phyloP scores from a whole-genome alignment of 75 land plant species.

The Cunninghamia lanceolata region DNA sequence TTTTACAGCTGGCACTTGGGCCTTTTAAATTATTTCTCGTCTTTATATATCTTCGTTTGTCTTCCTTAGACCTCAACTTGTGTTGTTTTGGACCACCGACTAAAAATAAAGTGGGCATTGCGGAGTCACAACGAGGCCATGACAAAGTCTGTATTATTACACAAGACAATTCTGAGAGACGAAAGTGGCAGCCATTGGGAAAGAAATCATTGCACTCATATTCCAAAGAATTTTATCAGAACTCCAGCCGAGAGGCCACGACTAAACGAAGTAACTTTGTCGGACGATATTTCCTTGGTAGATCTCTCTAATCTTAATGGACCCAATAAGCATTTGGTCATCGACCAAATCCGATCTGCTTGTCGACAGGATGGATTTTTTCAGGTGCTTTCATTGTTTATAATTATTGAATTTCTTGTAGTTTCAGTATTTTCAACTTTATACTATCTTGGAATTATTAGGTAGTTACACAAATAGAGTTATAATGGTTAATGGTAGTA shows the following conservation, averaged over 20 bases:
- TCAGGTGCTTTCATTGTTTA: conserved; percentile 44
- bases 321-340: conserved; percentile 16
- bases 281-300: conserved; percentile 34
- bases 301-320: conserved; percentile 43
- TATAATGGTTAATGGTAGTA: too few relatives aligned
- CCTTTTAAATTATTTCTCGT: too few relatives aligned
- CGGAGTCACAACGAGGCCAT: too few relatives aligned
- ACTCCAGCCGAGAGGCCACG: background rate
- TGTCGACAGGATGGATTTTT: conserved; percentile 63
- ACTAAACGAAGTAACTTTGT: background rate
- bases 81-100: too few relatives aligned
- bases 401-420: background rate
- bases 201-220: background rate
- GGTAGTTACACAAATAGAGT: too few relatives aligned
- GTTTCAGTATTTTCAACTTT: background rate
- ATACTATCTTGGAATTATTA: too few relatives aligned
- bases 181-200: background rate
- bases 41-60: too few relatives aligned
- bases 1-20: too few relatives aligned
- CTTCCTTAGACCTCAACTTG: too few relatives aligned
- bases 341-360: conserved; percentile 35
- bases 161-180: too few relatives aligned
- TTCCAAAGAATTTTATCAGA: background rate
- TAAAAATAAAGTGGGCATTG: too few relatives aligned
- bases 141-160: too few relatives aligned